These are phyloP conservation scores for Phytophthora agathidicida DNA, from an alignment of 352 stramenopile genomes.

Conservation along the genomic window DNA sequence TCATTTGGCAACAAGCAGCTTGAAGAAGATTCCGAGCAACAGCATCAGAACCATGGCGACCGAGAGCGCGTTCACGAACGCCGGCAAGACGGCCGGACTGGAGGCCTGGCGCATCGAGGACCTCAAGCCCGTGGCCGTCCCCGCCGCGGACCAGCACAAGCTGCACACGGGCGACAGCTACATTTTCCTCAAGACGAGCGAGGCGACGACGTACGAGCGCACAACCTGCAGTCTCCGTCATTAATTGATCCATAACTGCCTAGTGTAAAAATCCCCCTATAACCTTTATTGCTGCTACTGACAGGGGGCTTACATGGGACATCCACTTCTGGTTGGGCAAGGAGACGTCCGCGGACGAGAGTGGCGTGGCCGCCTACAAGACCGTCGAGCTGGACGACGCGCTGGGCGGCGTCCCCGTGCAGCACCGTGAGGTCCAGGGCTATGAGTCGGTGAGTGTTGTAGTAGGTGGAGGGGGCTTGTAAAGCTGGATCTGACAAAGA, in stretches of 20 bases:
- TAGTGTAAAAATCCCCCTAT: no score
- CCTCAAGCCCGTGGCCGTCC: slow-evolving; percentile 66
- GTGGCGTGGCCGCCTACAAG: slow-evolving; percentile 96
- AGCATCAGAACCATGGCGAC: slow-evolving; percentile 51
- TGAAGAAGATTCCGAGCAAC: slow-evolving; percentile 26
- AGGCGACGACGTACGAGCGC: slow-evolving; percentile 46
- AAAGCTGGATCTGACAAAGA: background rate
- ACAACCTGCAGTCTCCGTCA: background rate
- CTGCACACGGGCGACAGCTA: slow-evolving; percentile 97
- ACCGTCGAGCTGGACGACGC: slow-evolving; percentile 96
- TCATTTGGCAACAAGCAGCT: slow-evolving; percentile 36
- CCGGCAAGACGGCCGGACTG: slow-evolving; percentile 69
- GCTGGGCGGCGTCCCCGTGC: slow-evolving; percentile 90
- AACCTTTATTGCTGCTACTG: background rate
- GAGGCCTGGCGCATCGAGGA: slow-evolving; percentile 89
- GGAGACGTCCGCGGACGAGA: slow-evolving; percentile 92
- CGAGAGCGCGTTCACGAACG: slow-evolving; percentile 62
- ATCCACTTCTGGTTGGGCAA: slow-evolving; percentile 97
- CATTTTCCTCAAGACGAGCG: slow-evolving; percentile 93
- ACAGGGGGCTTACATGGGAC: slow-evolving; percentile 80
- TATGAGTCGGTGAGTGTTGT: slow-evolving; percentile 62
- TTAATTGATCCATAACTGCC: no score
- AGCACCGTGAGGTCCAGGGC: slow-evolving; percentile 91
- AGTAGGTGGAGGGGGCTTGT: background rate
- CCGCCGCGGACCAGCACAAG: slow-evolving; percentile 70